Evolutionary conservation across 495 filamentous ascomycete genomes (phyloP).

Genomic region (Lichenothelia convexa): DNA sequence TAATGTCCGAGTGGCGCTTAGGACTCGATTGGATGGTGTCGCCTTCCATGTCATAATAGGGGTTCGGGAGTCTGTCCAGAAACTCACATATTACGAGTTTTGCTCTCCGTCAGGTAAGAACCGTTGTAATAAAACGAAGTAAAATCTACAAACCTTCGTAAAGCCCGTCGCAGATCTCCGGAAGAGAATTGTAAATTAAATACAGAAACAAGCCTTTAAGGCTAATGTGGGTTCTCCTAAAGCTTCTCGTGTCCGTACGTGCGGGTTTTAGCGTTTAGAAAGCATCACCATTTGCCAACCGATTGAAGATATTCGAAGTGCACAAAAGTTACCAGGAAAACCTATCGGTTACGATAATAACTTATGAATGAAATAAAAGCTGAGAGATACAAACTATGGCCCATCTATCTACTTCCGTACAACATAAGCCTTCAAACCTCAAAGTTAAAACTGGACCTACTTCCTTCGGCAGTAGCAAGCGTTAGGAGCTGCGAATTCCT

Average conservation of each 20-base stretch:
- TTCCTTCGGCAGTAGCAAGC: not conserved
- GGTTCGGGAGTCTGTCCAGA: not conserved
- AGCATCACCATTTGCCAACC: not conserved
- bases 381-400: not conserved
- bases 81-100: too few species aligned
- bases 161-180: not conserved
- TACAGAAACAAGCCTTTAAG: not conserved
- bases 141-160: not conserved
- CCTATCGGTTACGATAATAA: not conserved
- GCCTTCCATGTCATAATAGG: not conserved
- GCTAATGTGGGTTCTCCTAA: not conserved
- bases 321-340: not conserved
- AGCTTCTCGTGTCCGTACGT: not conserved
- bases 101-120: not conserved
- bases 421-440: not conserved
- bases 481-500: not conserved
- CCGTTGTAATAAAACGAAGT: not conserved
- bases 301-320: not conserved
- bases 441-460: not conserved
- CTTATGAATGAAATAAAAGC: not conserved
- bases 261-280: not conserved
- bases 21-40: not conserved
- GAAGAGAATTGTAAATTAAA: not conserved
- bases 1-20: not conserved
- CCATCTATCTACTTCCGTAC: not conserved